These are phyloP conservation scores for Elsinoe fawcettii DNA, from an alignment of 2,329 filamentous ascomycete species.

Conservation along the genomic window DNA sequence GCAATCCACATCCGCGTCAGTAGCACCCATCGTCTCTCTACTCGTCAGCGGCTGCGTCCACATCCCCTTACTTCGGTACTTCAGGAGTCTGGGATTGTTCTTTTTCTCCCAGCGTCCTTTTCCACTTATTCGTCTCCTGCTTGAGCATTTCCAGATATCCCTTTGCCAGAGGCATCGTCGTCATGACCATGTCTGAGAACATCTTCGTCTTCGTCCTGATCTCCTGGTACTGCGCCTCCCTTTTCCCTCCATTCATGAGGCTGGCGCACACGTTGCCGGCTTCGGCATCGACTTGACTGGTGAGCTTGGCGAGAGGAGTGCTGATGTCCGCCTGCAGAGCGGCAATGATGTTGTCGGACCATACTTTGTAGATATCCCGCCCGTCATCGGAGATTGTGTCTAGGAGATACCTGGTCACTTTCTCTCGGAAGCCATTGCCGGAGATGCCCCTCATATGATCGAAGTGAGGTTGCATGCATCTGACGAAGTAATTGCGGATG, in stretches of 20 bases:
- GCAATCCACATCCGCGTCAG: neutral
- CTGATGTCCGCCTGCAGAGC: neutral
- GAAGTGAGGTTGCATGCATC: neutral
- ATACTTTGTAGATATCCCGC: neutral
- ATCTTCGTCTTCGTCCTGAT: neutral
- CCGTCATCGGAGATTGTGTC: neutral
- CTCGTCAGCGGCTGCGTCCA: neutral
- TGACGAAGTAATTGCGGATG: neutral
- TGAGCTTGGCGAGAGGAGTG: neutral
- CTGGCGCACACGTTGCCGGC: neutral
- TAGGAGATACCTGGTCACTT: neutral
- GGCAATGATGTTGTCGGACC: neutral
- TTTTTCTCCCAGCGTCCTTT: neutral
- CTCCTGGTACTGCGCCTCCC: neutral
- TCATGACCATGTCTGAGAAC: neutral
- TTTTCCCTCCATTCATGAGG: neutral
- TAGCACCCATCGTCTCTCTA: neutral
- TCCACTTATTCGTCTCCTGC: neutral
- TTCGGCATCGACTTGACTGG: neutral
- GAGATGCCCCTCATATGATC: neutral
- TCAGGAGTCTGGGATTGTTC: neutral
- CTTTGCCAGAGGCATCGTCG: neutral
- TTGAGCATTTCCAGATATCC: neutral
- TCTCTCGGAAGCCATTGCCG: neutral
- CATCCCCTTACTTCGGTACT: neutral